Evolutionary conservation across 2,329 filamentous ascomycete species (phyloP), one percentile per base, ranked within the genome.

Genomic region (Pleomassaria siparia): DNA sequence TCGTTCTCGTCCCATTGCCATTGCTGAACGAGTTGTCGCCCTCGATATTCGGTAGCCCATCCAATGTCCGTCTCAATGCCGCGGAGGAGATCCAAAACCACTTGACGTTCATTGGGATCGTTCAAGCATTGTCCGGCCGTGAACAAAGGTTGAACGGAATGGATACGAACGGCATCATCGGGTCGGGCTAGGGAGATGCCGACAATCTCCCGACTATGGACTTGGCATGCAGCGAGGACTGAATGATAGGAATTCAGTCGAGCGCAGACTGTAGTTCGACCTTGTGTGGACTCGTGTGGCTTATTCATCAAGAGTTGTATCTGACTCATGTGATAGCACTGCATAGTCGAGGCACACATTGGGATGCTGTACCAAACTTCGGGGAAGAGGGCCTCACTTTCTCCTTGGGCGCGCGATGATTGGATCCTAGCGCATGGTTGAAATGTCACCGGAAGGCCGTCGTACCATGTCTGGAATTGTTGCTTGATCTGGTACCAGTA

Each of bases 311-410:
- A 74, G 0, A 87, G 63, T 4, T 85, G 75, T 10, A 86, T 82
- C 35, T 80, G 77, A 1, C 81, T 81, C 72, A 86, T 85, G 57
- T 86, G 80, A 54, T 84, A 86, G 49, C 77, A 78, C 57, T 85
- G 82, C 77, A 86, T 86, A 1, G 82, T 82, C 2, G 83, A 82
- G 0, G 80, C 82, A 65, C 83, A 87, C 75, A 86, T 80, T 0
- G 83, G 76, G 0, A 82, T 73, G 43, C 78, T 77, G 63, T 84
- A 85, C 82, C 84, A 87, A 11, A 84, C 76, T 59, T 85, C 80
- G 67, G 75, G 63, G 78, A 80, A 47, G 72, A 72, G 37, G 63
- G 62, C 40, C 49, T 74, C 72, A 18, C 61, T 69, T 0, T 55
- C 63, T 11, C 53, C 52, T 15, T 64, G 59, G 3, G 57, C 55